These are phyloP conservation scores for Madurella mycetomatis DNA, from an alignment of 2,329 filamentous ascomycete genomes.

Conservation along the genomic window DNA sequence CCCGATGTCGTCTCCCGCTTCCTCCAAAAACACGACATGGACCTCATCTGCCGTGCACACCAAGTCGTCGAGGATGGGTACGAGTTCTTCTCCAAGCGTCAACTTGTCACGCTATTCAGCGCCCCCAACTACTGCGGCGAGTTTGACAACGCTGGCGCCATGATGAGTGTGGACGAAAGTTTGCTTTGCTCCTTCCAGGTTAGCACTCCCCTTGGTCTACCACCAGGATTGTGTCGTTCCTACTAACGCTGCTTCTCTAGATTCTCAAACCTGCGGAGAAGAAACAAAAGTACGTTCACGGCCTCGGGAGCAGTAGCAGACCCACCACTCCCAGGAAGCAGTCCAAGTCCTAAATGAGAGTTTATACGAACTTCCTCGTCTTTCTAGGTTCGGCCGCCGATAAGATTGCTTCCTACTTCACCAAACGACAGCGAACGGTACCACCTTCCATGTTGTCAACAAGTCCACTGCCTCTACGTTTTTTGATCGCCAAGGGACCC, in stretches of 20 bases:
- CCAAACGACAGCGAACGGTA: constrained; percentile 11
- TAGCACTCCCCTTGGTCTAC: constrained; percentile 24
- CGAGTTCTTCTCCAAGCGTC: constrained; percentile 98
- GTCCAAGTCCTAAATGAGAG: constrained; percentile 63
- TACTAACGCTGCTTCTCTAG: constrained; percentile 42
- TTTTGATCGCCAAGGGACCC: constrained; percentile 22
- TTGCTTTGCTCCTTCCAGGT: constrained; percentile 99
- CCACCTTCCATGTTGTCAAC: constrained; percentile 14
- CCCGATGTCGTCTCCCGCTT: constrained; percentile 96
- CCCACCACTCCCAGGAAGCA: constrained; percentile 63
- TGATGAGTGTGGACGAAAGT: constrained; percentile 99
- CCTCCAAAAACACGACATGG: constrained; percentile 99
- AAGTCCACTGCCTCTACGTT: constrained; percentile 19
- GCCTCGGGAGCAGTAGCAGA: constrained; percentile 65
- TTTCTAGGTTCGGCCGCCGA: constrained; percentile 93
- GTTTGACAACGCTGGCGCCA: constrained; percentile 98
- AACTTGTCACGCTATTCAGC: constrained; percentile 95
- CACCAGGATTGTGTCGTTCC: neutral
- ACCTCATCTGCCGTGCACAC: constrained; percentile 96
- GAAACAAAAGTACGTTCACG: constrained; percentile 99
- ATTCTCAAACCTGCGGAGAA: constrained; percentile 99
- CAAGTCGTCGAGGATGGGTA: constrained; percentile 99
- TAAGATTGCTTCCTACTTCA: constrained; percentile 44
- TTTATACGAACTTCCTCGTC: constrained; percentile 67
- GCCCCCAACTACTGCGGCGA: constrained; percentile 99